Evolutionary conservation across 2,329 filamentous ascomycete genomes (phyloP), one percentile per base, ranked within the genome.

Genomic region (Aureobasidium namibiae): DNA sequence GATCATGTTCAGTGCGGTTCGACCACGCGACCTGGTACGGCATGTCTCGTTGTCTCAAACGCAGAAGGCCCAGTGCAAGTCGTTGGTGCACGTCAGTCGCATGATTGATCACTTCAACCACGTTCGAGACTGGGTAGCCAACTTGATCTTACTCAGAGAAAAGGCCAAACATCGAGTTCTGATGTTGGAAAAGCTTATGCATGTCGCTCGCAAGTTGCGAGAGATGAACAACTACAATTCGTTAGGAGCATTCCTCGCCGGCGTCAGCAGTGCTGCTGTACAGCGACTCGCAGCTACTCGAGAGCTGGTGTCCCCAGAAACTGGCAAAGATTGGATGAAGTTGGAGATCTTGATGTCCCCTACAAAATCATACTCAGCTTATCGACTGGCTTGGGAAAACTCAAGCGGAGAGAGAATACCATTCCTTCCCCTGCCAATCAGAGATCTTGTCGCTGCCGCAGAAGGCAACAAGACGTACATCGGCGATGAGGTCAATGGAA

Each of bases 161-260:
- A 99, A 99, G 75, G 87, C 94, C 11, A 97, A 97, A 73, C 94
- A 99, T 71, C 83, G 94, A 63, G 92, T 91, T 2, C 82, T 88
- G 63, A 92, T 94, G 75, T 76, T 99, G 59, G 92, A 96, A 71
- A 96, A 96, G 70, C 96, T 96, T 70, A 97, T 97, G 90, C 83
- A 82, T 54, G 85, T 99, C 66, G 92, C 92, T 36, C 72, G 75
- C 67, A 92, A 91, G 75, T 78, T 99, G 52, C 88, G 94, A 39
- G 87, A 92, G 68, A 76, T 96, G 62, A 96, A 97, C 77, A 97
- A 99, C 73, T 99, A 97, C 78, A 97, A 97, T 70, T 89, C 91
- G 0, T 79, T 99, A 1, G 92, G 92, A n/a, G 92, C 94, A 8
- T 85, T 99, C 36, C 82, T 99, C 60, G 92, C 94, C 7, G 94